A percentile compares a stretch with the other conserved stretches of the same genome.
Evolutionary conservation across 2,329 filamentous ascomycete species (phyloP).

Genomic region (Exserohilum rostratum): DNA sequence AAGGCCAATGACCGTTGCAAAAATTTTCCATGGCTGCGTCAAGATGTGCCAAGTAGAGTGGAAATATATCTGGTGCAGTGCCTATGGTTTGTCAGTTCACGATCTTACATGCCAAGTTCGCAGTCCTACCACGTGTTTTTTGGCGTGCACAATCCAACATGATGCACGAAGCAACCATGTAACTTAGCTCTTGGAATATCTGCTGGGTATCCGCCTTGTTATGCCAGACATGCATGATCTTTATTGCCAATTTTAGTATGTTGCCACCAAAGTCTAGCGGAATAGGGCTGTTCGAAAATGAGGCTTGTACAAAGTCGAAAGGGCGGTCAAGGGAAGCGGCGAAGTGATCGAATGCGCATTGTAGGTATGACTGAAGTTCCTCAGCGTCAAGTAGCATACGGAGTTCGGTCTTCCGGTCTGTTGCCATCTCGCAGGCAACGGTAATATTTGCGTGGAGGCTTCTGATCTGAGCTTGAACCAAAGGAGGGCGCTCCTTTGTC

Average conservation of each 20-base stretch:
- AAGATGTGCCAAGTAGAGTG: constrained; percentile 8
- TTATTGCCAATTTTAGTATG: constrained; percentile 56
- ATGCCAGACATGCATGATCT: too few relatives aligned
- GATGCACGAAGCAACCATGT: constrained; percentile 59
- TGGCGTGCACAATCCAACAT: constrained; percentile 55
- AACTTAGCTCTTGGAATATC: constrained; percentile 55
- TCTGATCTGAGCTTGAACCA: too few relatives aligned
- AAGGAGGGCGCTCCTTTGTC: too few relatives aligned
- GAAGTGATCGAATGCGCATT: constrained; percentile 60
- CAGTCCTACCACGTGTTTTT: constrained; percentile 36
- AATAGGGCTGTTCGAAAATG: constrained; percentile 55
- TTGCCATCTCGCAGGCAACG: background rate
- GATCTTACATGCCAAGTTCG: too few relatives aligned
- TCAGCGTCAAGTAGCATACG: constrained; percentile 57
- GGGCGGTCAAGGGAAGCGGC: constrained; percentile 52
- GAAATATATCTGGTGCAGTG: too few relatives aligned
- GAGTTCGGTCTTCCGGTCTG: constrained; percentile 20
- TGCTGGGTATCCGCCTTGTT: constrained; percentile 8
- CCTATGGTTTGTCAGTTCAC: too few relatives aligned
- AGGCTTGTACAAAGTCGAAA: constrained; percentile 59
- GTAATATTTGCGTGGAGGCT: background rate
- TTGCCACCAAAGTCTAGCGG: constrained; percentile 57
- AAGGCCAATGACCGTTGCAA: constrained; percentile 51
- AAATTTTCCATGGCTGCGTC: background rate
- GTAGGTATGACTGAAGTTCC: constrained; percentile 56